Base-by-base conservation (phyloP, 192 early-diverging fungal genomes). In the Podochytrium sp. region DNA sequence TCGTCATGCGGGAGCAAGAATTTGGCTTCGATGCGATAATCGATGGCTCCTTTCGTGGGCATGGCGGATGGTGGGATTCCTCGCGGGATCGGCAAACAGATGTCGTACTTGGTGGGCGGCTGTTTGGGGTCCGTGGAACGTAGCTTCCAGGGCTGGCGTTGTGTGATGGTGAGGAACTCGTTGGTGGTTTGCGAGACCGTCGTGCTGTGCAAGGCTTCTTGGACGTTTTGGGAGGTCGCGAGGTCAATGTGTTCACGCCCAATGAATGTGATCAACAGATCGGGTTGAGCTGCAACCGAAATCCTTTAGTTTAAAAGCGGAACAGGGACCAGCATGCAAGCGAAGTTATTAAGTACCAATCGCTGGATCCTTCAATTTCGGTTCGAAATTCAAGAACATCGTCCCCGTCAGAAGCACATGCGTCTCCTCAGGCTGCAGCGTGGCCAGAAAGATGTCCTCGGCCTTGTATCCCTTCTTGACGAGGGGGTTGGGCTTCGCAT, bases 11-110 rank as follows among this genome's bases (percentile, higher is more conserved):
- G 66, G 4, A 69, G n/a, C 7, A 33, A 20, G 66, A 69, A 69
- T 18, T n/a, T 6, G 2, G 66, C 66, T 27, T 69, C 66, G 25
- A 69, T 51, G 10, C 66, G 43, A 51, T 69, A 69, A 53, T 69
- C 66, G 20, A 69, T 55, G 23, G 66, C 33, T 3, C 66, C 66
- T 23, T 69, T n/a, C 30, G 12, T 32, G 20, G 66, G 66, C 16
- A 32, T 35, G 3, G 66, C 66, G 20, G 50, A 33, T 53, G 66
- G 66, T 20, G 66, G 66, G 12, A 55, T 16, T 3, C 20, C 27
- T 0, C 20, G 47, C 0, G 66, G 66, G 12, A 69, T 29, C 41
- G 23, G 18, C 23, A 65, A n/a, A 29, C 40, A 3, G 42, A 65
- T 43, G 16, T 69, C 52, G 35, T 69, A 69, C 32, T 33, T 35